phyloP scores from a whole-genome alignment of 2,329 filamentous ascomycete species.

The Verticillium dahliae region DNA sequence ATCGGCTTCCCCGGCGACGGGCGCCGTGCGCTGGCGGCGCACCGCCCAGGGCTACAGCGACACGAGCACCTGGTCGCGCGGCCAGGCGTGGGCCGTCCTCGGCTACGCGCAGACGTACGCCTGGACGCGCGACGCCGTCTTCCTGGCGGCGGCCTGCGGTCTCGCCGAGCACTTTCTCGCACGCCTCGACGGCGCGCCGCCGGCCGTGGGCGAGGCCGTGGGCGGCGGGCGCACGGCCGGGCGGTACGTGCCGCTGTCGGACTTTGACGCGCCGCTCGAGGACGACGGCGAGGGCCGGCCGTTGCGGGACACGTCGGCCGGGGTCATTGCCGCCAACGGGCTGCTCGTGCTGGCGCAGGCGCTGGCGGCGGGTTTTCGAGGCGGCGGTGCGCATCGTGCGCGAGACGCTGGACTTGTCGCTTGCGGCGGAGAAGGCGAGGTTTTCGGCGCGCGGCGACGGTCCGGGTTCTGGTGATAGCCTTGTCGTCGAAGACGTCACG shows the following conservation, averaged over 20 bases:
- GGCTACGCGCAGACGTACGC: slow-evolving; percentile 41
- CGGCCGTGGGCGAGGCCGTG: slow-evolving; percentile 9
- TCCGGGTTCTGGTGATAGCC: neutral
- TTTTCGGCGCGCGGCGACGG: neutral
- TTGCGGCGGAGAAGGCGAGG: slow-evolving; percentile 17
- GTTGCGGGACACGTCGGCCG: slow-evolving; percentile 25
- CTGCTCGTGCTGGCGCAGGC: slow-evolving; percentile 17
- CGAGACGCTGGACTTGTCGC: slow-evolving; percentile 13
- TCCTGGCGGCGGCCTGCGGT: slow-evolving; percentile 34
- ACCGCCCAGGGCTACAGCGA: slow-evolving; percentile 40
- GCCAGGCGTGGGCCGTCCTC: slow-evolving; percentile 42
- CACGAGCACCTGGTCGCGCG: slow-evolving; percentile 39
- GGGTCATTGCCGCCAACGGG: slow-evolving; percentile 19
- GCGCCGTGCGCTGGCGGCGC: slow-evolving; percentile 27
- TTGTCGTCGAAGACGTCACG: slow-evolving; percentile 4
- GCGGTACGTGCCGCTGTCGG: slow-evolving; percentile 26
- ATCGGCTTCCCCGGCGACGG: slow-evolving; percentile 25
- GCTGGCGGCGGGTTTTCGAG: slow-evolving; percentile 7
- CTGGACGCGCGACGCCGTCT: slow-evolving; percentile 35
- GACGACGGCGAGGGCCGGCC: slow-evolving; percentile 14
- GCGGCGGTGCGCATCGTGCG: slow-evolving; percentile 9
- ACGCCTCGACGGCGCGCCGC: slow-evolving; percentile 22
- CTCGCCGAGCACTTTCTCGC: slow-evolving; percentile 40
- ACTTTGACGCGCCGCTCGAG: slow-evolving; percentile 39
- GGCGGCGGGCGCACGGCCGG: slow-evolving; percentile 4